Conservation (phyloP, 78 protist genomes). For the Anaeramoeba flamelloides region DNA sequence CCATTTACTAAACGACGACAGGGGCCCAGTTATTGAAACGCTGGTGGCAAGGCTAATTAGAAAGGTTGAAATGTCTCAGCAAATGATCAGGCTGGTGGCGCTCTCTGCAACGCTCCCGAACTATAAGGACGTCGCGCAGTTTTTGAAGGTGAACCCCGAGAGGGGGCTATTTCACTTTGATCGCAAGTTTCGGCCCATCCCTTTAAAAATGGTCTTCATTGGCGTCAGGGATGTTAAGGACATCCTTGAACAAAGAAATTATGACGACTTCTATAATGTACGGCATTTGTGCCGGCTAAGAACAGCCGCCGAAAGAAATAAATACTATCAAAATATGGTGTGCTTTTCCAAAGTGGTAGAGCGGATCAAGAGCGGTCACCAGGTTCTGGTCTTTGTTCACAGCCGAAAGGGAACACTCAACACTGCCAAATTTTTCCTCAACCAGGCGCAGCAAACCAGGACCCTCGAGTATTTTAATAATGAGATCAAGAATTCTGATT, state of each 20-base stretch:
- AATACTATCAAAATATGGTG: neutral
- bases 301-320: too few relatives aligned
- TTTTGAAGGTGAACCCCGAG: slow-evolving; percentile 65
- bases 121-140: slow-evolving; percentile 79
- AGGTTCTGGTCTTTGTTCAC: slow-evolving; percentile 92
- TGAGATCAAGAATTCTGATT: too few relatives aligned
- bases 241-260: too few relatives aligned
- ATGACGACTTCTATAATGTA: too few relatives aligned
- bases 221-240: slow-evolving; percentile 58
- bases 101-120: slow-evolving; percentile 98
- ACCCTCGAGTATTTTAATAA: too few relatives aligned
- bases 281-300: too few relatives aligned
- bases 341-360: neutral
- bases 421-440: slow-evolving; percentile 44
- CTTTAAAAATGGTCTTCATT: slow-evolving; percentile 62
- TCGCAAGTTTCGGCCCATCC: slow-evolving; percentile 83
- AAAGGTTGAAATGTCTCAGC: slow-evolving; percentile 71
- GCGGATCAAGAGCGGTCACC: slow-evolving; percentile 22
- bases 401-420: slow-evolving; percentile 71
- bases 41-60: slow-evolving; percentile 81
- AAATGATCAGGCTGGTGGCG: slow-evolving; percentile 88
- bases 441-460: too few relatives aligned
- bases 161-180: slow-evolving; percentile 73
- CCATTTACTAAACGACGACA: slow-evolving; percentile 89
- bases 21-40: slow-evolving; percentile 90